Percentiles rank a stretch among this genome's conserved stretches.
Evolutionary conservation across 306 rosid species (phyloP).

Genomic region (Senna siamea): DNA sequence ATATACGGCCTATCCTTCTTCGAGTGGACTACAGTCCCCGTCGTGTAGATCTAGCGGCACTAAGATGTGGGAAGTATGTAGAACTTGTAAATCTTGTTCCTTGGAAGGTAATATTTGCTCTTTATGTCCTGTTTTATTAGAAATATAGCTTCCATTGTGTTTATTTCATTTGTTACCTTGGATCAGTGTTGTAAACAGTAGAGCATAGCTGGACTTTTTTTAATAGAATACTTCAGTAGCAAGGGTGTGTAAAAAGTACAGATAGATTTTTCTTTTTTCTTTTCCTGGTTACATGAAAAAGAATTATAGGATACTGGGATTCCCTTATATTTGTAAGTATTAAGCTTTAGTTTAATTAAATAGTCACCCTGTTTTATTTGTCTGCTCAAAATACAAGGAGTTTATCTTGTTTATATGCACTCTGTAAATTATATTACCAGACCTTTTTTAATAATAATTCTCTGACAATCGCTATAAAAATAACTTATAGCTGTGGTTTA

Average conservation of each 20-base stretch:
- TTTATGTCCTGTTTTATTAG: conserved; percentile 17
- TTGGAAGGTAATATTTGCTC: conserved; percentile 77
- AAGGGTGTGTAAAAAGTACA: not conserved
- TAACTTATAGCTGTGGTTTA: not conserved
- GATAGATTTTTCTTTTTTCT: conserved; percentile 15
- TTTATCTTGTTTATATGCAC: conserved; percentile 24
- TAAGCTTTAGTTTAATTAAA: conserved; percentile 5
- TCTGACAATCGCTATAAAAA: conserved; percentile 7
- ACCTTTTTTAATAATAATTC: conserved; percentile 4
- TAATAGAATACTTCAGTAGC: not conserved
- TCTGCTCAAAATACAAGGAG: not conserved
- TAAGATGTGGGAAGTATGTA: conserved; percentile 84
- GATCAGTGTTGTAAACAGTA: conserved; percentile 18
- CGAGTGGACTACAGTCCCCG: conserved; percentile 92
- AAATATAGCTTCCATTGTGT: not conserved
- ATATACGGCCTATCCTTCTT: conserved; percentile 78
- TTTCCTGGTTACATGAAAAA: conserved; percentile 13
- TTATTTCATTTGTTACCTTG: conserved; percentile 23
- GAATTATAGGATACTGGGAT: not conserved
- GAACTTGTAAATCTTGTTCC: conserved; percentile 94
- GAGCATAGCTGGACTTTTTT: conserved; percentile 14
- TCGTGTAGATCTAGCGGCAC: conserved; percentile 84
- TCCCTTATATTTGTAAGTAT: conserved; percentile 14
- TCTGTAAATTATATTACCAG: conserved; percentile 27
- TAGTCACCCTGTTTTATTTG: not conserved